Evolutionary conservation across 148 eudicot species (phyloP), one percentile per base, ranked within the genome.

Genomic region (Chenopodium album): DNA sequence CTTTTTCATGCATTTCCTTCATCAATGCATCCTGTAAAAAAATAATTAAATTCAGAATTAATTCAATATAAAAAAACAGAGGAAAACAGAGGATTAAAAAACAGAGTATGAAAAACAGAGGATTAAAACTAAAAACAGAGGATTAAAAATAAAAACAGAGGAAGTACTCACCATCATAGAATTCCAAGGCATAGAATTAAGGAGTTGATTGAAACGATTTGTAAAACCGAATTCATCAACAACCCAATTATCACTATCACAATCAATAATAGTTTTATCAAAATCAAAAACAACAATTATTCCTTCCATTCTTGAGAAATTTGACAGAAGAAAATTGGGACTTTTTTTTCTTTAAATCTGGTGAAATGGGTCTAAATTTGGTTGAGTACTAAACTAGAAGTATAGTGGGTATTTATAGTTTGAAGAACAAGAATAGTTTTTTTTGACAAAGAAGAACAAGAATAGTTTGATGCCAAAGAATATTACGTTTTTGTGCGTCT

Each of bases 181-280:
- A 79, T 93, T 91, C 97, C 92, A 93, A 23, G 97, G 97, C 91
- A 90, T 88, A 85, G 94, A 89, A 29, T 90, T 85, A 75, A 90
- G 90, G 50, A 94, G 94, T n/a, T 88, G 86, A 79, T 90, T 85
- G 85, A 94, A 94, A 77, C 82, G 82, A 20, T 91, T 91, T 4
- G 92, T 93, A 71, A 85, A 90, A 19, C 97, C 94, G 83, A 93
- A 82, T 32, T 88, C 92, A 74, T 94, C 97, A 17, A 91, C 87
- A 19, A 94, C 92, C 95, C 98, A 90, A 64, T 93, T 87, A 85
- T 94, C 98, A 71, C 93, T 91, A 29, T 94, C 94, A 26, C 85
- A 23, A 14, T 91, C 92, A 80, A 91, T 90, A 4, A 91, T 89
- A 22, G 97, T 92, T 88, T 92, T 94, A 78, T 92, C 94, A 59